Conservation (phyloP, 139 green algal species). For the Penium margaritaceum region DNA sequence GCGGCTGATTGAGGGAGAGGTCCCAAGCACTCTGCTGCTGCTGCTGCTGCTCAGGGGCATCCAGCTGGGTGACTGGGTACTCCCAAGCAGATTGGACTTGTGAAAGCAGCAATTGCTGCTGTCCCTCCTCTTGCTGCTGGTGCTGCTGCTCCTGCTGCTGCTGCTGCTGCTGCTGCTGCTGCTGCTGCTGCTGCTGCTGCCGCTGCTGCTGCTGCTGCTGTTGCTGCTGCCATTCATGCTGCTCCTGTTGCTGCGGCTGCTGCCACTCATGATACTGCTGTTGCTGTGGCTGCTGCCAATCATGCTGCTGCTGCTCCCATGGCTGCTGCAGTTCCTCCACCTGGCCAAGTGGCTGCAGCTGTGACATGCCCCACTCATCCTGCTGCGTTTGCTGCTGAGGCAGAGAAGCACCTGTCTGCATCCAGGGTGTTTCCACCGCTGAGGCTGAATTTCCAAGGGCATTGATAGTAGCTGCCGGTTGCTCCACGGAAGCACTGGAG, state of each 20-base stretch:
- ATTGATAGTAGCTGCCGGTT: too few relatives aligned
- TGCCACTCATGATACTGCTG: neutral
- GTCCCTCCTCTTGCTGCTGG: constrained; percentile 6
- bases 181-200: neutral
- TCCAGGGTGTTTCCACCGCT: too few relatives aligned
- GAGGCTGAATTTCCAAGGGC: too few relatives aligned
- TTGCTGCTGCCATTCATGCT: neutral
- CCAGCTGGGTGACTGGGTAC: too few relatives aligned
- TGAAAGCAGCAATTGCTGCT: constrained; percentile 5
- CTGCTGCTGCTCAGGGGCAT: constrained; percentile 13
- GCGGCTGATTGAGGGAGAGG: too few relatives aligned
- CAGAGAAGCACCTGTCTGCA: too few relatives aligned
- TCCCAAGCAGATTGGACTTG: too few relatives aligned
- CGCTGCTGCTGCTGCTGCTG: neutral
- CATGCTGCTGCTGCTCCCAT: neutral
- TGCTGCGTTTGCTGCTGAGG: too few relatives aligned
- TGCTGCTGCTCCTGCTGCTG: constrained; percentile 14
- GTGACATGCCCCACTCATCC: too few relatives aligned
- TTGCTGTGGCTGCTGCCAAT: neutral
- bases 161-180: neutral
- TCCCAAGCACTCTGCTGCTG: neutral
- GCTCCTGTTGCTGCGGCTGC: neutral
- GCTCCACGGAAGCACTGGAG: too few relatives aligned
- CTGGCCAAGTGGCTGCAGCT: too few relatives aligned
- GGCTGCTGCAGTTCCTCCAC: neutral